These are phyloP conservation scores for Arctostaphylos glauca DNA, from an alignment of 148 eudicot species.

Conservation along the genomic window DNA sequence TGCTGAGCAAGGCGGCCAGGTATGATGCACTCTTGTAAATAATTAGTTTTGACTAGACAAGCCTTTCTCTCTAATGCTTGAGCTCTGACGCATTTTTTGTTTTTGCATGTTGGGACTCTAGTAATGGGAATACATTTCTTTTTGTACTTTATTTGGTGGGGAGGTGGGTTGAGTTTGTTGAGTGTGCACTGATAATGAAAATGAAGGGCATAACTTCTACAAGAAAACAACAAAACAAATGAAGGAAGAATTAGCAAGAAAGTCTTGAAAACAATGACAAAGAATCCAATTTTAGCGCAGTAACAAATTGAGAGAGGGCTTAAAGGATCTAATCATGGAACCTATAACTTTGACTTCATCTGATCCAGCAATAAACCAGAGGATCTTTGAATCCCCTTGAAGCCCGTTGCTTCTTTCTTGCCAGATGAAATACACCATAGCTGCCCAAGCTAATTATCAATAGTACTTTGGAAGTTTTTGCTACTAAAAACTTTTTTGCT, in stretches of 20 bases:
- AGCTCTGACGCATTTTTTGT: neutral
- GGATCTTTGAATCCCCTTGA: neutral
- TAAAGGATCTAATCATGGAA: neutral
- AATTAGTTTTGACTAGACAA: neutral
- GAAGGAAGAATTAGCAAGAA: neutral
- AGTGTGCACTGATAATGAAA: too few species aligned
- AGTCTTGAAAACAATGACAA: neutral
- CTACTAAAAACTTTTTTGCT: too few species aligned
- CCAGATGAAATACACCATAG: neutral
- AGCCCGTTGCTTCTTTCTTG: too few species aligned
- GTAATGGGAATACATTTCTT: neutral
- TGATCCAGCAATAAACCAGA: neutral
- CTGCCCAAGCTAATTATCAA: neutral
- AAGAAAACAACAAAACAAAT: neutral
- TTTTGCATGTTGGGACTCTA: neutral
- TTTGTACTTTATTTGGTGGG: too few species aligned
- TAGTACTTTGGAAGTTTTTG: neutral
- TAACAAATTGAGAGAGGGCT: constrained; percentile 1
- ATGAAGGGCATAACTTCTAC: neutral
- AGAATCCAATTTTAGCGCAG: neutral
- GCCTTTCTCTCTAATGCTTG: neutral
- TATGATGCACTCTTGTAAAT: constrained; percentile 18
- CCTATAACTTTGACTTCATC: neutral
- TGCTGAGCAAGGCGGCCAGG: constrained; percentile 99
- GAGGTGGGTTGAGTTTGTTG: too few species aligned